phyloP scores from a whole-genome alignment of 495 filamentous ascomycete genomes.

The Podospora australis region DNA sequence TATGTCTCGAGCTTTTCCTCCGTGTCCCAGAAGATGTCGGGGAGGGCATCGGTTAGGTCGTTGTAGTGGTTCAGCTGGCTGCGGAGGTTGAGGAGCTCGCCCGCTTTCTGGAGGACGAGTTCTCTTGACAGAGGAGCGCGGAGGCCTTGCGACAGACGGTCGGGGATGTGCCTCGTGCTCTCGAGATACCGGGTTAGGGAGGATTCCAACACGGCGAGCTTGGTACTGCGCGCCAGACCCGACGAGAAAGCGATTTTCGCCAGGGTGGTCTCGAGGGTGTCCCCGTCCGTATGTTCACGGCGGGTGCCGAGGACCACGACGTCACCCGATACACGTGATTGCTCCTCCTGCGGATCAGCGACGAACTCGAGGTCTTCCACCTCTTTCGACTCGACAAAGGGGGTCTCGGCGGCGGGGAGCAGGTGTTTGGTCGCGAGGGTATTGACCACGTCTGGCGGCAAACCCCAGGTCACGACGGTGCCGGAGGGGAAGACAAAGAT shows the following conservation, averaged over 20 bases:
- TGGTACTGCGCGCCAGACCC: slow-evolving; percentile 90
- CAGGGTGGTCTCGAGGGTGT: slow-evolving; percentile 64
- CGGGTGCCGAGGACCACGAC: slow-evolving; percentile 79
- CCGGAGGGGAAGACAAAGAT: slow-evolving; percentile 97
- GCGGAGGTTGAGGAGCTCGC: slow-evolving; percentile 81
- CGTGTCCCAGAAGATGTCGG: slow-evolving; percentile 96
- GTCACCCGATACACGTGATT: slow-evolving; percentile 77
- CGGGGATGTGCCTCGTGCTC: slow-evolving; percentile 73
- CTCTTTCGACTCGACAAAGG: slow-evolving; percentile 59
- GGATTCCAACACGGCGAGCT: slow-evolving; percentile 86
- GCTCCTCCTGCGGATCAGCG: slow-evolving; percentile 66
- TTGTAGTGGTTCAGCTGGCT: slow-evolving; percentile 95
- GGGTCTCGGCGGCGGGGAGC: slow-evolving; percentile 66
- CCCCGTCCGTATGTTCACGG: slow-evolving; percentile 35
- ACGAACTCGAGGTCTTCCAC: slow-evolving; percentile 86
- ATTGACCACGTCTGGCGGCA: slow-evolving; percentile 63
- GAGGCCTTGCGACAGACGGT: slow-evolving; percentile 49
- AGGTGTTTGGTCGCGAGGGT: slow-evolving; percentile 68
- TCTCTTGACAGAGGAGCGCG: slow-evolving; percentile 21
- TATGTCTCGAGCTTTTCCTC: slow-evolving; percentile 86
- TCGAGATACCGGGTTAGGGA: slow-evolving; percentile 78
- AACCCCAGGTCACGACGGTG: slow-evolving; percentile 86
- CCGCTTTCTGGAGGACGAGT: slow-evolving; percentile 80
- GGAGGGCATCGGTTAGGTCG: slow-evolving; percentile 89
- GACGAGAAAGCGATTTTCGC: slow-evolving; percentile 96